phyloP scores from a whole-genome alignment of 768 basidiomycete genomes.

The Naematelia aurantialba region DNA sequence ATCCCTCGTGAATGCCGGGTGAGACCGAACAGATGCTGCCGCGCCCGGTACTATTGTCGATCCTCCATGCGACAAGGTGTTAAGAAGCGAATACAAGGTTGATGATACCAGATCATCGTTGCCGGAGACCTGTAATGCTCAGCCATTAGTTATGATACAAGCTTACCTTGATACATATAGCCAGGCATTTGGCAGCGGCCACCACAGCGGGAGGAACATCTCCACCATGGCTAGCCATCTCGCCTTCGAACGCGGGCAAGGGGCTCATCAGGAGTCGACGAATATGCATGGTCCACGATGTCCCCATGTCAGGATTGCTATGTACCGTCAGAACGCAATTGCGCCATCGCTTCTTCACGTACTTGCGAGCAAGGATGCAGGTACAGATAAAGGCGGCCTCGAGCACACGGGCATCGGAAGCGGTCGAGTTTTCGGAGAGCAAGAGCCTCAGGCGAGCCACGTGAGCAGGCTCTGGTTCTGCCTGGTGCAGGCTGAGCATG shows the following conservation, averaged over 20 bases:
- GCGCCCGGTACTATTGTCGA: slow-evolving; percentile 16
- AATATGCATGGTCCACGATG: slow-evolving; percentile 69
- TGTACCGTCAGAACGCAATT: background rate
- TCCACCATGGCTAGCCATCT: slow-evolving; percentile 65
- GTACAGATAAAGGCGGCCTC: slow-evolving; percentile 85
- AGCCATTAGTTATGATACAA: background rate
- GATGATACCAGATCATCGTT: slow-evolving; percentile 88
- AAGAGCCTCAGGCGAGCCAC: slow-evolving; percentile 66
- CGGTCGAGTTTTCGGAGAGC: slow-evolving; percentile 73
- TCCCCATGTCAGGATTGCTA: slow-evolving; percentile 78
- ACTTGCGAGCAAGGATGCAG: slow-evolving; percentile 80
- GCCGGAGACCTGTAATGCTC: slow-evolving; percentile 62
- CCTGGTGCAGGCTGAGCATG: slow-evolving; percentile 29
- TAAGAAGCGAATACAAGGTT: slow-evolving; percentile 92
- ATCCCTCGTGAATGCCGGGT: slow-evolving; percentile 5
- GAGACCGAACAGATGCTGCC: slow-evolving; percentile 17
- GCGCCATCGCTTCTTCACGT: slow-evolving; percentile 27
- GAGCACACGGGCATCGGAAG: slow-evolving; percentile 77
- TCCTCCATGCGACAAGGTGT: slow-evolving; percentile 62
- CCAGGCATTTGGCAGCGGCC: slow-evolving; percentile 85
- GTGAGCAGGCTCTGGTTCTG: slow-evolving; percentile 26
- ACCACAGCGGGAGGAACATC: slow-evolving; percentile 72
- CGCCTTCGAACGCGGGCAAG: slow-evolving; percentile 79
- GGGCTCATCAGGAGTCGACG: slow-evolving; percentile 85
- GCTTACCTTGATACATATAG: slow-evolving; percentile 76